phyloP scores from a whole-genome alignment of 306 rosid genomes.

The Biancaea sappan region DNA sequence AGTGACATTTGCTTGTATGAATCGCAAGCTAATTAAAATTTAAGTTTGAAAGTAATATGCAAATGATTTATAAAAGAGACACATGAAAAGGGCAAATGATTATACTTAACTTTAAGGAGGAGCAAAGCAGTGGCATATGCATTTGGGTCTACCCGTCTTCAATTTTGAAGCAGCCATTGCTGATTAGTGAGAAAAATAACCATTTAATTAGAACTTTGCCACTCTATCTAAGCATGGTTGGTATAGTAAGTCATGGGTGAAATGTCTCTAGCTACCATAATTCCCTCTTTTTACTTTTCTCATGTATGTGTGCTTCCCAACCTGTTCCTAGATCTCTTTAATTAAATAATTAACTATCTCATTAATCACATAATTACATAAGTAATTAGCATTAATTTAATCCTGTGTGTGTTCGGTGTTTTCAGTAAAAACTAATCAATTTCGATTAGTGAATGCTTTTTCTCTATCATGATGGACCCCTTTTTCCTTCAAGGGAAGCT shows the following conservation, averaged over 20 bases:
- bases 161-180: not conserved
- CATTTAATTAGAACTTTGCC: conserved; percentile 18
- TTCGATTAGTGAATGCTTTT: too few relatives aligned
- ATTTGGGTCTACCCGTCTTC: conserved; percentile 51
- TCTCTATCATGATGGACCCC: not conserved
- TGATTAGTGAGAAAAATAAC: not conserved
- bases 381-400: too few relatives aligned
- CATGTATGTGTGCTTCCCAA: not conserved
- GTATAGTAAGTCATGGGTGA: conserved; percentile 65
- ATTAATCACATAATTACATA: too few relatives aligned
- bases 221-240: conserved; percentile 49
- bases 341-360: not conserved
- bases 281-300: conserved; percentile 20
- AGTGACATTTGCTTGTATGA: conserved; percentile 81
- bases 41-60: conserved; percentile 47
- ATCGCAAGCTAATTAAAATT: conserved; percentile 57
- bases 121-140: conserved; percentile 56
- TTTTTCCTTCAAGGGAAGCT: not conserved
- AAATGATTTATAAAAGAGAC: conserved; percentile 44
- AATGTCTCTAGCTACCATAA: conserved; percentile 56
- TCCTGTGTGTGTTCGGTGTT: too few relatives aligned
- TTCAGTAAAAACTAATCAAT: not conserved
- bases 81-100: conserved; percentile 47
- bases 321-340: not conserved
- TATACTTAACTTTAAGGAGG: conserved; percentile 81